phyloP scores from a whole-genome alignment of 2,329 filamentous ascomycete genomes.

The Claviceps sorghi region DNA sequence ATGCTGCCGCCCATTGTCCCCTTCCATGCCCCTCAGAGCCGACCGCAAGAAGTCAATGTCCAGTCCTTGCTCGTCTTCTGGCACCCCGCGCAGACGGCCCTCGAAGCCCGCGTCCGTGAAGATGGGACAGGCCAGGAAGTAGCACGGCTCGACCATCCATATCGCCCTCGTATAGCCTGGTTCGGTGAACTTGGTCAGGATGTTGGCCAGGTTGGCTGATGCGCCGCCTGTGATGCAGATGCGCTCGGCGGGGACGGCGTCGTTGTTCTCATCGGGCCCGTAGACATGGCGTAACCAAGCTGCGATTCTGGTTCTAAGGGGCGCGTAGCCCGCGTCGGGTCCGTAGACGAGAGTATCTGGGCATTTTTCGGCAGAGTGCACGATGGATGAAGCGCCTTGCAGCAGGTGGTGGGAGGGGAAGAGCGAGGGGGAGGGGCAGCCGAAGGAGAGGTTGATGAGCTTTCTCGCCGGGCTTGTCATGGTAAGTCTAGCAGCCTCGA shows the following conservation, averaged over 20 bases:
- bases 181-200: constrained; percentile 70
- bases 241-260: constrained; percentile 24
- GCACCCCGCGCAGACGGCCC: constrained; percentile 50
- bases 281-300: constrained; percentile 44
- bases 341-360: constrained; percentile 50
- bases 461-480: constrained; percentile 8
- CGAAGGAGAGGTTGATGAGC: constrained; percentile 49
- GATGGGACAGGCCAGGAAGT: constrained; percentile 72
- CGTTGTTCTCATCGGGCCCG: background rate
- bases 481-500: no score
- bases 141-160: constrained; percentile 72
- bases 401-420: constrained; percentile 27
- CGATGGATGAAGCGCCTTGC: constrained; percentile 31
- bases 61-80: constrained; percentile 65
- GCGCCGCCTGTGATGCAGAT: constrained; percentile 78
- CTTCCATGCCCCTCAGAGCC: constrained; percentile 17
- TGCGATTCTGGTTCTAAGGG: constrained; percentile 54
- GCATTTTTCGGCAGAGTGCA: constrained; percentile 34
- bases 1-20: constrained; percentile 7
- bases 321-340: constrained; percentile 58
- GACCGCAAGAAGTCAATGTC: constrained; percentile 41
- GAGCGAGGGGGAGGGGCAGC: constrained; percentile 50
- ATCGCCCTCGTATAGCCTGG: constrained; percentile 58
- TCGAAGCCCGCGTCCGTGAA: constrained; percentile 69
- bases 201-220: constrained; percentile 63